Evolutionary conservation across 2,329 filamentous ascomycete genomes (phyloP).

Genomic region (Cladophialophora chaetospira): DNA sequence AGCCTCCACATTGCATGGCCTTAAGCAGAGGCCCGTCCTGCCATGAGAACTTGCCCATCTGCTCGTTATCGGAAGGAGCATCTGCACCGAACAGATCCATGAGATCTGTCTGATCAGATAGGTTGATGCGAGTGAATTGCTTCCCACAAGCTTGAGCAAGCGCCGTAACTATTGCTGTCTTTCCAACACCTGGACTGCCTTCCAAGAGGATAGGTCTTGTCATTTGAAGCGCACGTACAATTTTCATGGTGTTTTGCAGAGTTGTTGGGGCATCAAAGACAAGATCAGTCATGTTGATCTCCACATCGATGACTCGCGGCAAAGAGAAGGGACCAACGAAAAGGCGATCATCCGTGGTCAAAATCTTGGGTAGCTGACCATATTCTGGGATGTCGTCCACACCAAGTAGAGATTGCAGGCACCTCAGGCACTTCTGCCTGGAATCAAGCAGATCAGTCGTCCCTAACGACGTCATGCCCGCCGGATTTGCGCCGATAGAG

Average conservation of each 20-base stretch:
- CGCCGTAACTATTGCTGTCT: conserved; percentile 88
- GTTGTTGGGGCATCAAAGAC: conserved; percentile 90
- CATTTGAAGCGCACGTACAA: conserved; percentile 84
- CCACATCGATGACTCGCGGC: conserved; percentile 38
- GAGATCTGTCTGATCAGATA: conserved; percentile 96
- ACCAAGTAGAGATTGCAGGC: conserved; percentile 68
- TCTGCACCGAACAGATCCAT: conserved; percentile 98
- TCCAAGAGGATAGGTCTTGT: conserved; percentile 91
- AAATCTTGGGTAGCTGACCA: conserved; percentile 61
- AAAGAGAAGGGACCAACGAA: conserved; percentile 74
- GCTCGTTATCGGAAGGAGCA: conserved; percentile 89
- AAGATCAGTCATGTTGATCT: conserved; percentile 62
- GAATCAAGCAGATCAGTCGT: conserved; percentile 70
- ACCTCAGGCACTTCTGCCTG: conserved; percentile 69
- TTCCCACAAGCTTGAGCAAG: conserved; percentile 77
- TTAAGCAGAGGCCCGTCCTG: conserved; percentile 91
- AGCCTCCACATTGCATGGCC: conserved; percentile 95
- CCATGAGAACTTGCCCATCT: conserved; percentile 91
- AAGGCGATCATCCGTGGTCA: conserved; percentile 56
- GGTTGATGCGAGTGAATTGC: conserved; percentile 87
- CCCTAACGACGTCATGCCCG: conserved; percentile 76
- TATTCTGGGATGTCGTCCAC: conserved; percentile 68
- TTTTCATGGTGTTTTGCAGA: conserved; percentile 82
- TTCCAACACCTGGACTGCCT: conserved; percentile 96
- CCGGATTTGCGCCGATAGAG: conserved; percentile 90